Evolutionary conservation across 208 protist species (phyloP).

Genomic region (Trypanosoma vivax): DNA sequence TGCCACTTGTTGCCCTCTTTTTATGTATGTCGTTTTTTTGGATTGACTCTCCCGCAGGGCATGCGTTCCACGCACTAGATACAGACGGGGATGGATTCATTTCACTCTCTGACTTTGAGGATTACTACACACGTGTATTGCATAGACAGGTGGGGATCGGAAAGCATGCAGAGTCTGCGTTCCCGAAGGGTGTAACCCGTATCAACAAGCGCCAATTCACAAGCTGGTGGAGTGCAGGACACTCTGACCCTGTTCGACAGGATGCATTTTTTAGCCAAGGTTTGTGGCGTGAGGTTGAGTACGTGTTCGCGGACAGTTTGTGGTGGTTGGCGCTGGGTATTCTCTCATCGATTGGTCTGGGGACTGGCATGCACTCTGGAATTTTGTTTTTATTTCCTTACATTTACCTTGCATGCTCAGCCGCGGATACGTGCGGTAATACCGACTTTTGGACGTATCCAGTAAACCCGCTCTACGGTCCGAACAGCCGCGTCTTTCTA

Average conservation of each 20-base stretch:
- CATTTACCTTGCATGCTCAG: slow-evolving; percentile 89
- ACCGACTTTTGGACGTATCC: slow-evolving; percentile 87
- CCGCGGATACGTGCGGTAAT: slow-evolving; percentile 78
- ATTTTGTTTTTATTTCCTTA: slow-evolving; percentile 93
- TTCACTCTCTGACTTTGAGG: slow-evolving; percentile 33
- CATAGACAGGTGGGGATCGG: slow-evolving; percentile 13
- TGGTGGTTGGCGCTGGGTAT: slow-evolving; percentile 90
- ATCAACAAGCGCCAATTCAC: slow-evolving; percentile 33
- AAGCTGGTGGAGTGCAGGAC: slow-evolving; percentile 44
- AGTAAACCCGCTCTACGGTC: slow-evolving; percentile 78
- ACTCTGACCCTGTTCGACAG: slow-evolving; percentile 30
- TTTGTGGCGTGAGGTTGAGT: slow-evolving; percentile 74
- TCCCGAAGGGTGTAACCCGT: slow-evolving; percentile 19
- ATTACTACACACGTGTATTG: slow-evolving; percentile 48
- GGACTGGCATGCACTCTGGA: slow-evolving; percentile 94
- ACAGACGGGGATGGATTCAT: slow-evolving; percentile 42
- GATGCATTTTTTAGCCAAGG: slow-evolving; percentile 42
- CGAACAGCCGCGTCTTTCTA: slow-evolving; percentile 54
- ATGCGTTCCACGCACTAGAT: slow-evolving; percentile 46
- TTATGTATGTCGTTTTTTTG: slow-evolving; percentile 38
- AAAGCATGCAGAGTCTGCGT: slow-evolving; percentile 13
- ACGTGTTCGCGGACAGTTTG: slow-evolving; percentile 64
- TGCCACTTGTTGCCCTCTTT: slow-evolving; percentile 31
- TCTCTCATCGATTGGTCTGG: slow-evolving; percentile 88
- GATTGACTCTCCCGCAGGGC: slow-evolving; percentile 24